Evolutionary conservation across 2,329 filamentous ascomycete genomes (phyloP).

Genomic region (Ceratocystiopsis sp.): DNA sequence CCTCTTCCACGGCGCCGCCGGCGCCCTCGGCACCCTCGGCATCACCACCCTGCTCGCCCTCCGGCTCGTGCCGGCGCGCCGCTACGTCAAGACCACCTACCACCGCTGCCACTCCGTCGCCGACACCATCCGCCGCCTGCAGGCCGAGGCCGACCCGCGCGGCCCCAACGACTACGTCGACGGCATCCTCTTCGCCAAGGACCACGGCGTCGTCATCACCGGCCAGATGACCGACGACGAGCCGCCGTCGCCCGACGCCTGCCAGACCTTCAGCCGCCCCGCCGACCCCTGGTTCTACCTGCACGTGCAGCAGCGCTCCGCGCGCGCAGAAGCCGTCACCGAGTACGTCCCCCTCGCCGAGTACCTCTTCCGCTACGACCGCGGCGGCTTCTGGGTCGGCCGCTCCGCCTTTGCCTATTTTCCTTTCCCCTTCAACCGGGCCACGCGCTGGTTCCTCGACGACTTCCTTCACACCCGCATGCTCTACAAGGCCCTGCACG

Average conservation of each 20-base stretch:
- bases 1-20: constrained; percentile 48
- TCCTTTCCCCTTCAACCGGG: constrained; percentile 42
- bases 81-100: constrained; percentile 47
- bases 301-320: constrained; percentile 37
- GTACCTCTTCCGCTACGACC: constrained; percentile 56
- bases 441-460: constrained; percentile 52
- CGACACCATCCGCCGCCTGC: constrained; percentile 28
- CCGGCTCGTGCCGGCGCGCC: constrained; percentile 39
- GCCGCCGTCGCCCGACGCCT: constrained; percentile 17
- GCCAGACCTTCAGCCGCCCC: constrained; percentile 38
- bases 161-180: constrained; percentile 46
- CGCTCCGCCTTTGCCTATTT: constrained; percentile 51
- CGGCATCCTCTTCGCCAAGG: constrained; percentile 47
- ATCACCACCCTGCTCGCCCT: constrained; percentile 51
- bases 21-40: constrained; percentile 51
- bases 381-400: constrained; percentile 58
- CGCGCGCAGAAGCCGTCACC: constrained; percentile 7
- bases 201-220: constrained; percentile 48
- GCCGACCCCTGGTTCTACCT: constrained; percentile 65
- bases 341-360: constrained; percentile 47
- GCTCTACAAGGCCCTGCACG: constrained; percentile 56
- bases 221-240: constrained; percentile 41
- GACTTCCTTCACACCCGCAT: constrained; percentile 59
- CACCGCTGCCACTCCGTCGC: constrained; percentile 31
- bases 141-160: constrained; percentile 7